Base-by-base conservation (phyloP, 768 basidiomycete species). In the Termitomyces sp. region DNA sequence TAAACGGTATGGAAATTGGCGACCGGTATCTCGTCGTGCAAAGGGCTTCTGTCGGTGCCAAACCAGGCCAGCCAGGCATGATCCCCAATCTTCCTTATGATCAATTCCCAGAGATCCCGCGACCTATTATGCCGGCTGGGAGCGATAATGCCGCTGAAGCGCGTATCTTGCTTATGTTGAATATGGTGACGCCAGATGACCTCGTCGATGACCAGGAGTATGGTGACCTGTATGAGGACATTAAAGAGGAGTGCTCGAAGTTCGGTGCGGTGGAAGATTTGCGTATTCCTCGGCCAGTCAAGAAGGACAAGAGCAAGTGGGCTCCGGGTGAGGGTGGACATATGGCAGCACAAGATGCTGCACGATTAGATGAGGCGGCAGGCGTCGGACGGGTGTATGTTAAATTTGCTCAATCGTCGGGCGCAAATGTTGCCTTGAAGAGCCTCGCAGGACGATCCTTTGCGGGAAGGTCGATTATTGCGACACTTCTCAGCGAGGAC, bases 301-400 rank as follows among this genome's bases (percentile, higher is more conserved):
- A 92, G 77, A 92, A 88, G 74, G 89, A 91, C 70, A 94, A 89
- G 68, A 83, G 82, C 47, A 90, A 89, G 71, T 92, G 88, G 91
- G 81, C 76, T 47, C 74, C 78, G 59, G 87, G 87, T 36, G 88
- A 87, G 55, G 79, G 76, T 20, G 86, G 82, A 2, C 77, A 78
- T 56, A 83, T 87, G 67, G 77, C 84, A 34, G 81, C 86, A 14
- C 78, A 84, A 56, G 89, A 91, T 67, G 88, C 86, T 36, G 82
- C 83, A 61, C 85, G 88, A 40, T 80, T 82, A 47, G 95, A 96
- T 72, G 95, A 97, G 72, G 92, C 90, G 36, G 82, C 91, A 2
- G 97, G 96, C 57, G 94, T 99, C 25, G 96, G 97, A 47, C 84
- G 95, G 54, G 97, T 99, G 14, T 98, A 96, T 72, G 95, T 99